Conservation (phyloP, 2,329 filamentous ascomycete genomes). For the Phyllosticta citriasiana region DNA sequence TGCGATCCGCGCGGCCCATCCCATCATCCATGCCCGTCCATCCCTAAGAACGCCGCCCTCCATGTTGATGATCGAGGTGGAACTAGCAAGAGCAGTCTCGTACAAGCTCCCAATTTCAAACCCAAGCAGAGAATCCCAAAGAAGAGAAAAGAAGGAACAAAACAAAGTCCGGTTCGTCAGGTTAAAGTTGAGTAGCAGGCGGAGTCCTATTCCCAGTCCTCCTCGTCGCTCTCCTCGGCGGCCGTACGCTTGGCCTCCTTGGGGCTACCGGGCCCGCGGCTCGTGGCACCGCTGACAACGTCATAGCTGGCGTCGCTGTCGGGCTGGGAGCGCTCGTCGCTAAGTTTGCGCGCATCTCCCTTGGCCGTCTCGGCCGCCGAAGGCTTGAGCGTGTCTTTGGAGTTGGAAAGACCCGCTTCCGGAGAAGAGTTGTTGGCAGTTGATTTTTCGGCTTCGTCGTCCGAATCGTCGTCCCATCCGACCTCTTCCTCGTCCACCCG, state of each 20-base stretch:
- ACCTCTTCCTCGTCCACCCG: constrained; percentile 62
- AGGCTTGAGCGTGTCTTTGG: constrained; percentile 31
- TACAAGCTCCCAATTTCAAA: background rate
- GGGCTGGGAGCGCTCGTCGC: constrained; percentile 66
- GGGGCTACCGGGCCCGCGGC: constrained; percentile 62
- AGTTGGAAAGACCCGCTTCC: constrained; percentile 19
- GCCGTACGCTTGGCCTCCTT: constrained; percentile 42
- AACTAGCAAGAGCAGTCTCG: background rate
- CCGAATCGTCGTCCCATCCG: constrained; percentile 55
- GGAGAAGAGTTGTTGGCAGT: constrained; percentile 12
- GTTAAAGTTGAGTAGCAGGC: background rate
- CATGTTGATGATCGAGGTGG: background rate
- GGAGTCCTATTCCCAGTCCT: constrained; percentile 62
- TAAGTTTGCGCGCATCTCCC: constrained; percentile 48
- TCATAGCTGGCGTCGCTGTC: constrained; percentile 97
- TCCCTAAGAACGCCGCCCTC: background rate
- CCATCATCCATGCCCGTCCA: background rate
- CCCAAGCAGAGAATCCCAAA: background rate
- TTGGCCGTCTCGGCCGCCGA: constrained; percentile 14
- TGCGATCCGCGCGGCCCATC: background rate
- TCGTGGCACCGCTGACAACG: constrained; percentile 66
- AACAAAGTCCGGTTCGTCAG: background rate
- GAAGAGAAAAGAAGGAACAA: background rate
- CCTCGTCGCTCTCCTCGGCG: constrained; percentile 55
- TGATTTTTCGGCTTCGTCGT: constrained; percentile 10